Conservation (phyloP, 495 filamentous ascomycete genomes). For the Penicillium canescens region DNA sequence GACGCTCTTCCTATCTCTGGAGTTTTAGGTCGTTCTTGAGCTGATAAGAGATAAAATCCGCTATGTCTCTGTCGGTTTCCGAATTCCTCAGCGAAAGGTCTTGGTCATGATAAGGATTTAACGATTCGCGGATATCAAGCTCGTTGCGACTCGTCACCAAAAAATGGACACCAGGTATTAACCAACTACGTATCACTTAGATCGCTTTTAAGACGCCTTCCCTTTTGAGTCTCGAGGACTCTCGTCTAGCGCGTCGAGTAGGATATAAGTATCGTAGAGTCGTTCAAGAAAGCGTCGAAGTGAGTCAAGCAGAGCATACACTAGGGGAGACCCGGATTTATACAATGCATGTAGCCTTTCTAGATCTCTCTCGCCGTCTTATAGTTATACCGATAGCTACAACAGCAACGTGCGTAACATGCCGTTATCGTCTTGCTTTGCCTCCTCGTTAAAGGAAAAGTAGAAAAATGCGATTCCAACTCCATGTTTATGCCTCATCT, state of each 20-base stretch:
- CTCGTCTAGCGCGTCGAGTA: constrained; percentile 24
- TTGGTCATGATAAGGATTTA: constrained; percentile 10
- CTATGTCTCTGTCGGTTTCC: constrained; percentile 26
- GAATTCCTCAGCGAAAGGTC: constrained; percentile 4
- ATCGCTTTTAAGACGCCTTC: constrained; percentile 18
- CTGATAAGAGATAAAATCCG: constrained; percentile 20
- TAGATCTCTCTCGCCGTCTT: constrained; percentile 15
- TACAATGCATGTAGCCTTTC: constrained; percentile 10
- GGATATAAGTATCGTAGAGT: constrained; percentile 20
- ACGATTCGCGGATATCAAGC: constrained; percentile 25
- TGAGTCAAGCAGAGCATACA: not conserved
- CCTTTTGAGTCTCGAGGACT: constrained; percentile 11
- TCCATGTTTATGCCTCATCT: constrained; percentile 7
- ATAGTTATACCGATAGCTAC: constrained; percentile 32
- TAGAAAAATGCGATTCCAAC: constrained; percentile 42
- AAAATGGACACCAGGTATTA: constrained; percentile 21
- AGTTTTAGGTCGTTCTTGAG: constrained; percentile 21
- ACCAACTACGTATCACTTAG: constrained; percentile 19
- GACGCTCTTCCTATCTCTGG: constrained; percentile 21
- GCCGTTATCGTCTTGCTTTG: constrained; percentile 26
- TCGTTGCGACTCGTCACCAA: constrained; percentile 34
- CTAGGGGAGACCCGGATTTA: not conserved
- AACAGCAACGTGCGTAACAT: constrained; percentile 39
- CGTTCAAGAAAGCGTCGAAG: constrained; percentile 5
- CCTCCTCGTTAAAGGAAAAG: constrained; percentile 39